Evolutionary conservation across 768 basidiomycete species (phyloP).

Genomic region (Lentinus brumalis): DNA sequence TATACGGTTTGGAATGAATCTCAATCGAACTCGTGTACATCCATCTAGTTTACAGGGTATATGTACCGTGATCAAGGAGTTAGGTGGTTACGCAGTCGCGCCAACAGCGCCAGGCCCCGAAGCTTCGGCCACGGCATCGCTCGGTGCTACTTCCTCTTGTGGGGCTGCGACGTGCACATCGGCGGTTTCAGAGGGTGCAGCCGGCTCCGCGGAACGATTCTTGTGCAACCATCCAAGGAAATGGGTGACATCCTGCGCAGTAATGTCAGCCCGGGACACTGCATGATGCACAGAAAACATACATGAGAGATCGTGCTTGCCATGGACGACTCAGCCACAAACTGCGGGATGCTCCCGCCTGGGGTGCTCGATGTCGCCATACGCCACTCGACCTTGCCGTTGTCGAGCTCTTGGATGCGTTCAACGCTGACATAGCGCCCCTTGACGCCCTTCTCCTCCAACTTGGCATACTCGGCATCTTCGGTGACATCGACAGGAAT

Average conservation of each 20-base stretch:
- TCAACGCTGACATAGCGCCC: slow-evolving; percentile 76
- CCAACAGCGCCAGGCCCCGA: slow-evolving; percentile 1
- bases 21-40: too few species aligned
- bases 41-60: background rate
- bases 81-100: background rate
- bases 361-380: slow-evolving; percentile 80
- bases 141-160: background rate
- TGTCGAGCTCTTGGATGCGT: slow-evolving; percentile 58
- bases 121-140: background rate
- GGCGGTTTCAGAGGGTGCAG: slow-evolving; percentile 1
- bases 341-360: slow-evolving; percentile 68
- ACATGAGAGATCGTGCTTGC: slow-evolving; percentile 65
- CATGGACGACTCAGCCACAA: slow-evolving; percentile 63
- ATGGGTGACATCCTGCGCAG: slow-evolving; percentile 65
- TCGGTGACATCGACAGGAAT: slow-evolving; percentile 67
- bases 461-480: slow-evolving; percentile 56
- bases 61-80: background rate
- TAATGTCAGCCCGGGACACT: background rate
- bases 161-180: background rate
- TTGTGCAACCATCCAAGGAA: slow-evolving; percentile 68
- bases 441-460: slow-evolving; percentile 65
- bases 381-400: slow-evolving; percentile 72
- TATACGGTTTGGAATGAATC: too few species aligned
- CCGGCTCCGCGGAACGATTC: slow-evolving; percentile 21
- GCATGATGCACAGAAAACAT: slow-evolving; percentile 18